Percentiles rank a stretch among this genome's conserved stretches.
phyloP scores from a whole-genome alignment of 257 asterid species.

The Ballota nigra region DNA sequence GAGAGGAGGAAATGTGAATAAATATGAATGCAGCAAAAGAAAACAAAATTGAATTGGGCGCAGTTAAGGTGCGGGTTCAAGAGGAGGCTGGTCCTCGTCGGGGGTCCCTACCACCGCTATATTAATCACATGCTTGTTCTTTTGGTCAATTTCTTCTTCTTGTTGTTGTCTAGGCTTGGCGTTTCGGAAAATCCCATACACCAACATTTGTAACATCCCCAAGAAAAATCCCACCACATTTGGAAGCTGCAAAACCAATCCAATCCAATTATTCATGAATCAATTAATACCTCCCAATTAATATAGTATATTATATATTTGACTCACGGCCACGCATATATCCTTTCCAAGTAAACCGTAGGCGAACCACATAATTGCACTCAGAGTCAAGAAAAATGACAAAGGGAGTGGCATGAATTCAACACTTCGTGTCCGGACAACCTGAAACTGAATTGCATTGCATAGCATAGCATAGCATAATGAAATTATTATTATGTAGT shows the following conservation, averaged over 20 bases:
- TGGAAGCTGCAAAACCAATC: slow-evolving; percentile 47
- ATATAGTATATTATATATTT: too few relatives aligned
- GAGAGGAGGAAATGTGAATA: not conserved
- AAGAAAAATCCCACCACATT: slow-evolving; percentile 67
- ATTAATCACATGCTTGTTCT: slow-evolving; percentile 27
- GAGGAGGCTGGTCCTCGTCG: not conserved
- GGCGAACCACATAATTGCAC: slow-evolving; percentile 78
- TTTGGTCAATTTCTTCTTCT: slow-evolving; percentile 29
- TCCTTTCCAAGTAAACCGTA: slow-evolving; percentile 63
- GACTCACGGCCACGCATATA: slow-evolving; percentile 46
- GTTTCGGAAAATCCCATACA: slow-evolving; percentile 55
- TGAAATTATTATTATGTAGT: too few relatives aligned
- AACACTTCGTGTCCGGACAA: slow-evolving; percentile 69
- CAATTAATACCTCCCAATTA: too few relatives aligned
- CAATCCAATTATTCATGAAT: not conserved
- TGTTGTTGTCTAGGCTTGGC: slow-evolving; percentile 24
- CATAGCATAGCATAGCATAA: too few relatives aligned
- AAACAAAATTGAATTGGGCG: not conserved
- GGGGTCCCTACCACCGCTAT: slow-evolving; percentile 40
- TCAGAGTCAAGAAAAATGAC: slow-evolving; percentile 71
- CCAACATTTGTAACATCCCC: slow-evolving; percentile 64
- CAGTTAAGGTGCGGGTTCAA: not conserved
- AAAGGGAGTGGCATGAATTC: slow-evolving; percentile 82
- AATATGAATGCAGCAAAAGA: not conserved
- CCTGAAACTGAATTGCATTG: slow-evolving; percentile 45